Conservation (phyloP, 768 basidiomycete species). For the Hysterangium stoloniferum region DNA sequence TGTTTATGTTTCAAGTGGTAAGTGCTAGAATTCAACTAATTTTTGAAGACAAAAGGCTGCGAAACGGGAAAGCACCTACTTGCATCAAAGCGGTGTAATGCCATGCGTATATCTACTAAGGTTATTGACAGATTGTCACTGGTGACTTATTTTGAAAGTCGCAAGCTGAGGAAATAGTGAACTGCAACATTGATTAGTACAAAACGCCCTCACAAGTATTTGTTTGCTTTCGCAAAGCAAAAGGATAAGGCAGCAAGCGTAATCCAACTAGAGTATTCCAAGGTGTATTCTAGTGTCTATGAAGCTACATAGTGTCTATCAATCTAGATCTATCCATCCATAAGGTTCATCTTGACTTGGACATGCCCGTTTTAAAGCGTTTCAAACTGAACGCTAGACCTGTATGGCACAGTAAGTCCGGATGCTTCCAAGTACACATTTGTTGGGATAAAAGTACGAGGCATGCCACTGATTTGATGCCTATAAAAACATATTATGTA, state of each 20-base stretch:
- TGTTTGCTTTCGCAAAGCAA: conserved; percentile 89
- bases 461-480: neutral
- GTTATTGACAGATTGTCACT: too few relatives aligned
- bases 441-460: conserved; percentile 71
- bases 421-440: conserved; percentile 57
- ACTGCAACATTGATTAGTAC: conserved; percentile 93
- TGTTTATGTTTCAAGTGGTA: conserved; percentile 95
- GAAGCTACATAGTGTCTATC: neutral
- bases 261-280: conserved; percentile 57
- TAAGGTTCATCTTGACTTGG: conserved; percentile 74
- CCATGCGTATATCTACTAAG: conserved; percentile 30
- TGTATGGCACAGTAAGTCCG: conserved; percentile 82
- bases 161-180: conserved; percentile 62
- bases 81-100: conserved; percentile 48
- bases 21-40: conserved; percentile 95
- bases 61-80: conserved; percentile 88
- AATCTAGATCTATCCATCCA: neutral
- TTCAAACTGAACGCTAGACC: conserved; percentile 66
- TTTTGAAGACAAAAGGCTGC: conserved; percentile 90
- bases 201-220: conserved; percentile 87
- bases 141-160: too few relatives aligned
- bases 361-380: conserved; percentile 72
- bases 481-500: conserved; percentile 22
- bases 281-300: conserved; percentile 42
- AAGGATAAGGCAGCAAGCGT: conserved; percentile 70